phyloP scores from a whole-genome alignment of 805 yeast genomes.

The Barnettozyma californica region DNA sequence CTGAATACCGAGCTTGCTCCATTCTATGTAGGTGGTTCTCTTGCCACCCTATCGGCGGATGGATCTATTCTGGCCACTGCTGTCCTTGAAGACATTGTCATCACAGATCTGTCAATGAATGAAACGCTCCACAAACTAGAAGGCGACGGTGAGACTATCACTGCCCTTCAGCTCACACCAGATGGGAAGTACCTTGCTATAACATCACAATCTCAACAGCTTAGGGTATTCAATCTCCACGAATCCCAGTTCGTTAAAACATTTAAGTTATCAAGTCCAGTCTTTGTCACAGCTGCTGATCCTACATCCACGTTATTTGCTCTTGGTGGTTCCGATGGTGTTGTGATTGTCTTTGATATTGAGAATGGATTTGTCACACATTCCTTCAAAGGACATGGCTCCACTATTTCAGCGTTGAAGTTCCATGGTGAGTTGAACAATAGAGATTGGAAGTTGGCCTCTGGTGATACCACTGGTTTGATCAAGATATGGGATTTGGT shows the following conservation, averaged over 20 bases:
- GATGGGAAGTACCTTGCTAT: slow-evolving; percentile 67
- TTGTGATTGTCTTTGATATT: slow-evolving; percentile 86
- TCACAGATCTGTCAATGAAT: slow-evolving; percentile 60
- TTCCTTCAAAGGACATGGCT: slow-evolving; percentile 88
- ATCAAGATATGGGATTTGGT: slow-evolving; percentile 60
- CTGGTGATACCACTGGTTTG: slow-evolving; percentile 58
- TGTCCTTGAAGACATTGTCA: slow-evolving; percentile 66
- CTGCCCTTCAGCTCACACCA: slow-evolving; percentile 71
- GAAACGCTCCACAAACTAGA: slow-evolving; percentile 54
- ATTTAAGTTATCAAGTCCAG: slow-evolving; percentile 70
- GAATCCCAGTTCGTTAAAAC: slow-evolving; percentile 39
- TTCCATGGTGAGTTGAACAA: slow-evolving; percentile 73
- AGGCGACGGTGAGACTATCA: slow-evolving; percentile 82
- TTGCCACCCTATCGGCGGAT: slow-evolving; percentile 61
- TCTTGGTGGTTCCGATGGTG: slow-evolving; percentile 94
- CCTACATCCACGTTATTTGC: slow-evolving; percentile 81
- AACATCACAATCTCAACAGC: slow-evolving; percentile 78
- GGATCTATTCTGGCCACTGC: slow-evolving; percentile 73
- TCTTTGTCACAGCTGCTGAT: slow-evolving; percentile 73
- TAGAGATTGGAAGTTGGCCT: slow-evolving; percentile 70
- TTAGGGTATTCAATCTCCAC: slow-evolving; percentile 49
- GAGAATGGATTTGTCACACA: slow-evolving; percentile 87
- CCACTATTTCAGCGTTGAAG: slow-evolving; percentile 69
- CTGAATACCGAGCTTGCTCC: slow-evolving; percentile 55
- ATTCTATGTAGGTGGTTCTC: slow-evolving; percentile 79